A percentile compares a stretch with the other conserved stretches of the same genome.
Conservation (phyloP, 2,329 filamentous ascomycete species). For the Aspergillus jensenii region DNA sequence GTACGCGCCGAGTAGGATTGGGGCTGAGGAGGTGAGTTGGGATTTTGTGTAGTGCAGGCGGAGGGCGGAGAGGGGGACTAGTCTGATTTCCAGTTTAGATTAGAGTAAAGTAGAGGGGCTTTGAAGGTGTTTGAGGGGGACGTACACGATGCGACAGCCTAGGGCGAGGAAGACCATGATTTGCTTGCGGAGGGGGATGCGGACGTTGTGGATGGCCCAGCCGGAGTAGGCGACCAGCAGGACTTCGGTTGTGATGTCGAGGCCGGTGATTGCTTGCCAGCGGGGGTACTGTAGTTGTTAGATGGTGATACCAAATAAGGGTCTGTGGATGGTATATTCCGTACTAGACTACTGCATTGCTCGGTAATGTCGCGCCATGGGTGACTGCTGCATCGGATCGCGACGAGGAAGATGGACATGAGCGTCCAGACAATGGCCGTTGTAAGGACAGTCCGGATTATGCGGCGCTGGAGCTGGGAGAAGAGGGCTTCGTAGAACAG, state of each 20-base stretch:
- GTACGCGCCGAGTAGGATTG: constrained; percentile 37
- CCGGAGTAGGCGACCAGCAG: constrained; percentile 38
- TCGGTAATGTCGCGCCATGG: constrained; percentile 37
- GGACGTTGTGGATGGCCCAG: constrained; percentile 40
- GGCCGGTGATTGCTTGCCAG: constrained; percentile 39
- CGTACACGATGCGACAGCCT: constrained; percentile 43
- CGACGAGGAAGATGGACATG: constrained; percentile 37
- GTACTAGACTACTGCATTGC: constrained; percentile 34
- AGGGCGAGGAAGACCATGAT: constrained; percentile 42
- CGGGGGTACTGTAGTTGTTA: constrained; percentile 30
- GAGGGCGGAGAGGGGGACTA: constrained; percentile 41
- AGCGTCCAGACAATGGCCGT: constrained; percentile 32
- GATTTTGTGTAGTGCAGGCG: constrained; percentile 39
- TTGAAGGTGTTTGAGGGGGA: not conserved
- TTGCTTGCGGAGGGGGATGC: constrained; percentile 41
- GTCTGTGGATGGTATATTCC: not conserved
- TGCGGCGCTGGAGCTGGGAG: constrained; percentile 11
- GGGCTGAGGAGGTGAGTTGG: constrained; percentile 34
- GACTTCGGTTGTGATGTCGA: constrained; percentile 44
- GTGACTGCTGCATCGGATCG: constrained; percentile 35
- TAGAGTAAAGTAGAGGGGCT: not conserved
- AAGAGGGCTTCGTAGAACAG: constrained; percentile 22
- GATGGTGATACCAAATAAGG: not conserved
- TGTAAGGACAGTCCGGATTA: constrained; percentile 26
- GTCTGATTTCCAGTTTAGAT: constrained; percentile 20